Evolutionary conservation across 768 basidiomycete genomes (phyloP).

Genomic region (Tremella mesenterica): DNA sequence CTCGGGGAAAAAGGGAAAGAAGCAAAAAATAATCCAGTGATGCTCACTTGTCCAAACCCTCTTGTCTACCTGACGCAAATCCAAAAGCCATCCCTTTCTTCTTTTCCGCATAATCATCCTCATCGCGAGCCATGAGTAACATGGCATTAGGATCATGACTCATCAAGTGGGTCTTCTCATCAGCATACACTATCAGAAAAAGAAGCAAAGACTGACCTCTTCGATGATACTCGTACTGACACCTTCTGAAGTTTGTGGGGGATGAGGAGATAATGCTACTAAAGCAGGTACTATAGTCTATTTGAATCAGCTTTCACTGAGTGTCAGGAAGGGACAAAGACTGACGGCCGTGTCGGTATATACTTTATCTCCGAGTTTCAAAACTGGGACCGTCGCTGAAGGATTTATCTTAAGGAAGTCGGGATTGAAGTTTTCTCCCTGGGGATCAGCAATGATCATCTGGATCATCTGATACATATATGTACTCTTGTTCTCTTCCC

Average conservation of each 20-base stretch:
- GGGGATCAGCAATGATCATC: not conserved
- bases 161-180: slow-evolving; percentile 23
- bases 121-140: slow-evolving; percentile 22
- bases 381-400: slow-evolving; percentile 31
- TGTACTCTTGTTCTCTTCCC: no score
- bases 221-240: slow-evolving; percentile 34
- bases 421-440: slow-evolving; percentile 38
- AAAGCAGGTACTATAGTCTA: slow-evolving; percentile 24
- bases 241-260: slow-evolving; percentile 25
- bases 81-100: slow-evolving; percentile 23
- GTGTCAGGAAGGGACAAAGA: not conserved
- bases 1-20: not conserved
- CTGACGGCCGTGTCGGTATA: slow-evolving; percentile 31
- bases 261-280: slow-evolving; percentile 30
- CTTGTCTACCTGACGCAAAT: slow-evolving; percentile 33
- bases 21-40: not conserved
- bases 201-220: slow-evolving; percentile 18
- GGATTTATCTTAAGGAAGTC: slow-evolving; percentile 37
- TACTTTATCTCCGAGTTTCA: slow-evolving; percentile 30
- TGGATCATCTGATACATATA: not conserved
- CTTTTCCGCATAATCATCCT: slow-evolving; percentile 29
- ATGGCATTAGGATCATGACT: slow-evolving; percentile 35
- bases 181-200: not conserved
- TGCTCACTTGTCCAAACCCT: slow-evolving; percentile 34
- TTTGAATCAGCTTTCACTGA: not conserved